A percentile compares a stretch with the other conserved stretches of the same genome.
phyloP scores from a whole-genome alignment of 2,329 filamentous ascomycete genomes.

The Botrytis galanthina region DNA sequence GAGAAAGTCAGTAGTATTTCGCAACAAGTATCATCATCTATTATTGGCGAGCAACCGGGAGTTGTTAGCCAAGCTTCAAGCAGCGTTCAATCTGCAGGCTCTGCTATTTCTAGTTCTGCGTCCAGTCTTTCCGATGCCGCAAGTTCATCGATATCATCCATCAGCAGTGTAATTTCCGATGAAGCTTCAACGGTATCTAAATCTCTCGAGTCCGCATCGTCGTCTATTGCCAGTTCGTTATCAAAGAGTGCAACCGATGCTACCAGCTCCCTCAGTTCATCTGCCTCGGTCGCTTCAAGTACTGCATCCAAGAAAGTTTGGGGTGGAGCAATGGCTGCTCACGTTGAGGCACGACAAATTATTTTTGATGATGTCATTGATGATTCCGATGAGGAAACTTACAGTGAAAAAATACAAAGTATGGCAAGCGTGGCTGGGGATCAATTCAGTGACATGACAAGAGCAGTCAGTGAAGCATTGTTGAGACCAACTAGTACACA shows the following conservation, averaged over 20 bases:
- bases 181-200: constrained; percentile 28
- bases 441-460: constrained; percentile 51
- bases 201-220: constrained; percentile 33
- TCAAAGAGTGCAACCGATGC: constrained; percentile 37
- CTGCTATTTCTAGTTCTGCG: constrained; percentile 30
- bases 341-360: constrained; percentile 51
- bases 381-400: constrained; percentile 43
- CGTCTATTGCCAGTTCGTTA: constrained; percentile 38
- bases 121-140: constrained; percentile 31
- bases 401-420: constrained; percentile 51
- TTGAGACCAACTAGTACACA: constrained; percentile 44
- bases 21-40: constrained; percentile 30
- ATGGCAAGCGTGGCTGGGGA: constrained; percentile 52
- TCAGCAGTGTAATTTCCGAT: constrained; percentile 24
- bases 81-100: constrained; percentile 33
- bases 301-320: constrained; percentile 51
- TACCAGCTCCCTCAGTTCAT: constrained; percentile 32
- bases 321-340: constrained; percentile 40
- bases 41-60: constrained; percentile 30
- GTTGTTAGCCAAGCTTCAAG: constrained; percentile 35
- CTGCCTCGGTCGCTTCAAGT: constrained; percentile 31
- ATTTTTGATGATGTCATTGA: constrained; percentile 47
- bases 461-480: constrained; percentile 55
- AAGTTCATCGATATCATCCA: constrained; percentile 31
- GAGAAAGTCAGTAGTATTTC: constrained; percentile 32